Base-by-base conservation (phyloP, 2,329 filamentous ascomycete genomes). In the Lachnellula arida region DNA sequence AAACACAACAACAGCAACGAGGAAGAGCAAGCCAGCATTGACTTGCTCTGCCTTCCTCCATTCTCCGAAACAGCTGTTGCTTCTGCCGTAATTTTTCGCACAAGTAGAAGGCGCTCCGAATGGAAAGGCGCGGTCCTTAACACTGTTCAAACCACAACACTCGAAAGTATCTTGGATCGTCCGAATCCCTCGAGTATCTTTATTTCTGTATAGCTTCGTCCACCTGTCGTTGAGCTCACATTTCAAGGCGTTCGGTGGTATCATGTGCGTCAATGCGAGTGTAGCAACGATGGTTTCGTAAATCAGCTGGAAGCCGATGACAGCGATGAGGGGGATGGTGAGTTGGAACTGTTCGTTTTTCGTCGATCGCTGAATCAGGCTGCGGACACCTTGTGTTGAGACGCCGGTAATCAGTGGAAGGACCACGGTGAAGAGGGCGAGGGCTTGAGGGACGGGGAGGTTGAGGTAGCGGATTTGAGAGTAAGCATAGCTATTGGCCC, bases 111-210 rank as follows among this genome's bases (percentile, higher is more conserved):
- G 39, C 9, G 25, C 8, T 1, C 50, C 51, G 56, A 87, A 88
- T 0, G 87, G 87, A 74, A 79, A 89, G 0, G 81, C 79, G 61
- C 79, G 81, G 64, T 91, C 85, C 32, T 67, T 70, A 28, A 81
- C 67, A 4, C 74, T 78, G 54, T 76, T 76, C 35, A 88, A 74
- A 0, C 87, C 87, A 62, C 87, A 91, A 72, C 87, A 91, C 7
- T 78, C 67, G 34, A 88, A 78, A 0, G 77, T 69, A 65, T 90
- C 83, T 65, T 91, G 87, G 50, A 91, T 85, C 2, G 72, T 43
- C 76, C 73, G 55, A 90, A 79, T 2, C 75, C 69, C 5, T 66
- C 64, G 0, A 60, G 17, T 75, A 53, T 88, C 74, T 57, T 84
- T 81, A 0, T 65, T 62, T 0, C 61, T 68, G 63, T 76, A 89